A percentile compares a stretch with the other conserved stretches of the same genome.
Conservation (phyloP, 805 yeast species). For the Saccharomycopsis fodiens region DNA sequence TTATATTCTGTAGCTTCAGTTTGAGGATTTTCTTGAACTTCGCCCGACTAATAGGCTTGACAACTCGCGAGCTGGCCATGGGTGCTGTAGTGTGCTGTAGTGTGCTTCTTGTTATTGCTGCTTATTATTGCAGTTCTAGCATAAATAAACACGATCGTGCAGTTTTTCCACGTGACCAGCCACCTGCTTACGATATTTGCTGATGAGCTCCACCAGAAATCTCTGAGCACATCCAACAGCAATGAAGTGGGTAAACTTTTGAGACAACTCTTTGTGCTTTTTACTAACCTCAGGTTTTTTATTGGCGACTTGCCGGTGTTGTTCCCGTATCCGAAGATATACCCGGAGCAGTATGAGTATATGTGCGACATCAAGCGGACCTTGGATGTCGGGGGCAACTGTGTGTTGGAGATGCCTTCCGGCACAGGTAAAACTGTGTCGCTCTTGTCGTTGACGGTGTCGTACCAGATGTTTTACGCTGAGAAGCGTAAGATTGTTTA, state of each 20-base stretch:
- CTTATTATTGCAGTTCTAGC: background rate
- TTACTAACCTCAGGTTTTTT: constrained; percentile 67
- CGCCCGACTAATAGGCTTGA: constrained; percentile 14
- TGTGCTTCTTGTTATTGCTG: background rate
- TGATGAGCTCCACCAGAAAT: background rate
- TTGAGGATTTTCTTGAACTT: constrained; percentile 8
- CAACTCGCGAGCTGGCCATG: constrained; percentile 2
- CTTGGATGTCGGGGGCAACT: constrained; percentile 92
- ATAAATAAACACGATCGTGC: background rate
- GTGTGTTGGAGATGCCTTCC: constrained; percentile 98
- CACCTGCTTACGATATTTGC: no score
- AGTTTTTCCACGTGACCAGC: no score
- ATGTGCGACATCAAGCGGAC: constrained; percentile 95
- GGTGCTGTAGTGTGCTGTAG: no score
- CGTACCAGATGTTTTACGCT: constrained; percentile 91
- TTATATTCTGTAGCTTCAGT: constrained; percentile 3
- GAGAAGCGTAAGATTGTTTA: constrained; percentile 91
- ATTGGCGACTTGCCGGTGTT: constrained; percentile 94
- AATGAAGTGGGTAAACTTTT: constrained; percentile 24
- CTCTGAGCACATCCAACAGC: background rate
- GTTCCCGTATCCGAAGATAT: constrained; percentile 93
- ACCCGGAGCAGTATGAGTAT: constrained; percentile 97
- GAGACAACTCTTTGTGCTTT: no score
- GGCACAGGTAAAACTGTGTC: constrained; percentile 98
- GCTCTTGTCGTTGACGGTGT: constrained; percentile 80